Conservation (phyloP, 176 grass and related monocot genomes). For the Dendrocalamus sinicus region DNA sequence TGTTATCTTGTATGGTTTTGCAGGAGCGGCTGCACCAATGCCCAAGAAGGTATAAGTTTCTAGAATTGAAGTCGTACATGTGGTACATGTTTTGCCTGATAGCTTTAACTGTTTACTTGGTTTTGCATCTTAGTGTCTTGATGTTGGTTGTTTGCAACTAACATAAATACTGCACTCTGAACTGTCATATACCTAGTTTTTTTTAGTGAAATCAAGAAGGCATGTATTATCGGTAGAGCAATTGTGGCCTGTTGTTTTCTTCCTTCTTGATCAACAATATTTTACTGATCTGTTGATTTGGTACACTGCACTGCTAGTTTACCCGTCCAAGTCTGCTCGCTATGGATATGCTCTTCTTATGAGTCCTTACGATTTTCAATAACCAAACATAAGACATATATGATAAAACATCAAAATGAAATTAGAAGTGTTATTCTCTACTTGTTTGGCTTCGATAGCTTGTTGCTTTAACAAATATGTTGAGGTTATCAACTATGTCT, state of each 20-base stretch:
- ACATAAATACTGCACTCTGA: background rate
- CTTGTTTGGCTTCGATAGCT: background rate
- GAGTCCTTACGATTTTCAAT: background rate
- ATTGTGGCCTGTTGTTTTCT: background rate
- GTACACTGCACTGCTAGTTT: slow-evolving; percentile 2
- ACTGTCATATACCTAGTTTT: background rate
- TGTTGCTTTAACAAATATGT: background rate
- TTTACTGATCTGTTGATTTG: background rate
- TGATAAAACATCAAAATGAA: background rate
- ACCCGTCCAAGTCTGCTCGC: background rate
- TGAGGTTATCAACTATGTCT: background rate
- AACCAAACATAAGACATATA: background rate
- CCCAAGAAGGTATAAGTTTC: slow-evolving; percentile 51
- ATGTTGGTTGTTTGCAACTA: background rate
- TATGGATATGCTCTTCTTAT: background rate
- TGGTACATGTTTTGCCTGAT: slow-evolving; percentile 4
- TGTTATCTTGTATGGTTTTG: slow-evolving; percentile 28
- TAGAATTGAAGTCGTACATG: background rate
- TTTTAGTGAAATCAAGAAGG: background rate
- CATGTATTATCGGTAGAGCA: background rate
- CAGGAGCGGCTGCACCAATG: slow-evolving; percentile 38
- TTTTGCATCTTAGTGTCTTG: slow-evolving; percentile 15
- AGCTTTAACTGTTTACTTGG: background rate
- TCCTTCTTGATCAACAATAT: background rate
- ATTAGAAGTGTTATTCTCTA: background rate